Conservation (phyloP, 345 rosid genomes). For the Barbarea vulgaris region DNA sequence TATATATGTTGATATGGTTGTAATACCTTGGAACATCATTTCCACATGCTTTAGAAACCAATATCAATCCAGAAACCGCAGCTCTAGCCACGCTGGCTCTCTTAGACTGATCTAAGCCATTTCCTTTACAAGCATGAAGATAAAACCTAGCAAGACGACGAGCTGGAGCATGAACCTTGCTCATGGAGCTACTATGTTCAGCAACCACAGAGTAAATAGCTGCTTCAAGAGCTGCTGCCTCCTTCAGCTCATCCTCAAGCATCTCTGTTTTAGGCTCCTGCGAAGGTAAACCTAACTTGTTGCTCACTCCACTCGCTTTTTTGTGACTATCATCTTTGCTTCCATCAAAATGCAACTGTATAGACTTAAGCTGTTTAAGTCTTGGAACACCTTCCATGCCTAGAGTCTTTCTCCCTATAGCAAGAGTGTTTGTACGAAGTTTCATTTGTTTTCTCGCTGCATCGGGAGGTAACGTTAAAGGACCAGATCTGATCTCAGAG, state of each 20-base stretch:
- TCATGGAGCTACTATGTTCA: slow-evolving; percentile 86
- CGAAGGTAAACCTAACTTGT: slow-evolving; percentile 33
- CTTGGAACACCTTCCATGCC: slow-evolving; percentile 54
- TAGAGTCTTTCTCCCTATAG: slow-evolving; percentile 45
- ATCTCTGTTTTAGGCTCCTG: slow-evolving; percentile 57
- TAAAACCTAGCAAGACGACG: slow-evolving; percentile 90
- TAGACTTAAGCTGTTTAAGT: slow-evolving; percentile 61
- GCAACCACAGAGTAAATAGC: slow-evolving; percentile 86
- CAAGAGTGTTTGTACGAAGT: slow-evolving; percentile 62
- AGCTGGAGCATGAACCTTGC: slow-evolving; percentile 88
- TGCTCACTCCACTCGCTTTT: slow-evolving; percentile 22
- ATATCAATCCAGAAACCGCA: slow-evolving; percentile 73
- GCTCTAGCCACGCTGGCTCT: slow-evolving; percentile 75
- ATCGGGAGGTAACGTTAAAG: slow-evolving; percentile 45
- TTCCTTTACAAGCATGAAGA: slow-evolving; percentile 68
- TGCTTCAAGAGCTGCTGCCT: slow-evolving; percentile 86
- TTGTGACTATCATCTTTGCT: slow-evolving; percentile 40
- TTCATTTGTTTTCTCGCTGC: slow-evolving; percentile 51
- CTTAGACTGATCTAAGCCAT: slow-evolving; percentile 44
- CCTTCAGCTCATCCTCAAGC: slow-evolving; percentile 86
- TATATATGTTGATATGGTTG: neutral
- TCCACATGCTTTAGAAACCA: slow-evolving; percentile 94
- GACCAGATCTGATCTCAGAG: slow-evolving; percentile 43
- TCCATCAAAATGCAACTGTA: slow-evolving; percentile 52
- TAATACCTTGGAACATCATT: slow-evolving; percentile 86